Evolutionary conservation across 306 rosid genomes (phyloP), one percentile per base, ranked within the genome.

Genomic region (Prunus kanzakura): DNA sequence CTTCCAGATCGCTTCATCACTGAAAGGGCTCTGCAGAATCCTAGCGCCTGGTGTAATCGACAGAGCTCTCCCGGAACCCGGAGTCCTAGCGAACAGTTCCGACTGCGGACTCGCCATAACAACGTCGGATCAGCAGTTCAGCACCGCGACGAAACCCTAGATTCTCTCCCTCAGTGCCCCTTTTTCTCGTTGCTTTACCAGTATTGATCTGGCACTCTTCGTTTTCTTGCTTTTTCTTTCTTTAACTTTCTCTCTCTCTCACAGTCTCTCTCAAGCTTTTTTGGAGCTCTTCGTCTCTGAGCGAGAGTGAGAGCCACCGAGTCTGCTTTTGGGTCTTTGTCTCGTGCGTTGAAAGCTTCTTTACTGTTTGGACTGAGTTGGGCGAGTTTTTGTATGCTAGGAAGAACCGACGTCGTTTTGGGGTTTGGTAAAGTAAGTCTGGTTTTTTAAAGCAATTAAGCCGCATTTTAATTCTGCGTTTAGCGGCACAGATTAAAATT

Each of bases 31-130:
- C 69, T 78, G 79, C 87, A 92, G 87, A 86, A 95, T 91, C 93
- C 97, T 89, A 87, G 98, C 84, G 64, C 91, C 92, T 3, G 97
- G 96, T 0, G 96, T 87, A 25, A 92, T 82, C n/a, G 98, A 90
- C 62, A 92, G 72, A 11, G 75, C 87, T 79, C 74, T 83, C 6
- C 72, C 72, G 6, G 93, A 79, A 76, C 51, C 50, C 22, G 83
- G 87, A 71, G 82, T 73, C 69, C 75, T 62, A 64, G 64, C 52
- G 2, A 51, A 66, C 15, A 79, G 67, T 46, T 80, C 86, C n/a
- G 85, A 69, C 73, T 58, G 85, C 29, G 93, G 96, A 76, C 86
- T 85, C 73, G 97, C 86, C 89, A 87, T 81, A 67, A 25, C 82
- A 83, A 80, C 78, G 72, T 72, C 74, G 64, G 72, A 78, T 80